Evolutionary conservation across 805 yeast genomes (phyloP).

Genomic region (Kodamaea laetipori): DNA sequence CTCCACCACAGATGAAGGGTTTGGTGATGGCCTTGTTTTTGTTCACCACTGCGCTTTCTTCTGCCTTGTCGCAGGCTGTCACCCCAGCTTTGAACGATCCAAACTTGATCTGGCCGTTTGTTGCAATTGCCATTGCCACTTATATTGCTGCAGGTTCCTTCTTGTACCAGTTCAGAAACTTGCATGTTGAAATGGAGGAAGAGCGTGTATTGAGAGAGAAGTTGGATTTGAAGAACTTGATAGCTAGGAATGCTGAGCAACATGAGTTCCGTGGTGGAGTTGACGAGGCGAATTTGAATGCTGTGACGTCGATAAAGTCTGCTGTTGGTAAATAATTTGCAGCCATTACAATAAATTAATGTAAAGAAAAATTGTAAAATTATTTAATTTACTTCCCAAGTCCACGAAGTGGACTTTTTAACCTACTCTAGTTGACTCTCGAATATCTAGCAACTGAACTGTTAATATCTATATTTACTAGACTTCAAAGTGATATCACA

Average conservation of each 20-base stretch:
- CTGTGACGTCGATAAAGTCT: slow-evolving; percentile 31
- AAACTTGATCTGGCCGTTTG: slow-evolving; percentile 44
- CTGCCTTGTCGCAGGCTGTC: slow-evolving; percentile 47
- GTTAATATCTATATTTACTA: too few relatives aligned
- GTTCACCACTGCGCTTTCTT: slow-evolving; percentile 47
- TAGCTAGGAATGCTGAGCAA: too few relatives aligned
- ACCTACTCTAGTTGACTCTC: too few relatives aligned
- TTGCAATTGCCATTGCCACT: slow-evolving; percentile 41
- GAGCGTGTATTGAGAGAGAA: slow-evolving; percentile 32
- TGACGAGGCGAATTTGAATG: slow-evolving; percentile 22
- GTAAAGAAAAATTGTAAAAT: too few relatives aligned
- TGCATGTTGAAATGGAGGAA: slow-evolving; percentile 42
- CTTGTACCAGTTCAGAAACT: slow-evolving; percentile 38
- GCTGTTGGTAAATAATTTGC: slow-evolving; percentile 27
- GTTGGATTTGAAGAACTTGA: slow-evolving; percentile 2
- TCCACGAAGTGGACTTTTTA: too few relatives aligned
- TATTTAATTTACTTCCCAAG: too few relatives aligned
- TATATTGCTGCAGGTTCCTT: slow-evolving; percentile 34
- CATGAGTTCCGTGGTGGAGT: slow-evolving; percentile 19
- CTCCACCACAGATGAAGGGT: slow-evolving; percentile 53
- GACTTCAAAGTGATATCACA: too few relatives aligned
- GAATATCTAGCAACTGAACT: too few relatives aligned
- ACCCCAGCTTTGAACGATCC: slow-evolving; percentile 45
- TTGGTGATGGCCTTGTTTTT: slow-evolving; percentile 49
- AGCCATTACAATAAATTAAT: too few relatives aligned